These are phyloP conservation scores for Tylopilus subfusipes DNA, from an alignment of 768 basidiomycete species.

Conservation along the genomic window DNA sequence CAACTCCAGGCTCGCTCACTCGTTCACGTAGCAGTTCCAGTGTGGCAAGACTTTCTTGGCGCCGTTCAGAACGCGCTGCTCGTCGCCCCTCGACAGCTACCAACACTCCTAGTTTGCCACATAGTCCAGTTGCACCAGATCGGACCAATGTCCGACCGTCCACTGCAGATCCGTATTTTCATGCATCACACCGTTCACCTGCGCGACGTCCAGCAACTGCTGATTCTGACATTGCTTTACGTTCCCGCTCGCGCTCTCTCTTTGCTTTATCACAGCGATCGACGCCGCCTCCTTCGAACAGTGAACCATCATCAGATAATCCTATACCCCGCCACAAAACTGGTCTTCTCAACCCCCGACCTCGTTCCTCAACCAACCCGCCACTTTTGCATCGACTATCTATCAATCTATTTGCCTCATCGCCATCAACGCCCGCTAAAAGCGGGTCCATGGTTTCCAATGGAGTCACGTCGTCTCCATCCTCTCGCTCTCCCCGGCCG, in stretches of 20 bases:
- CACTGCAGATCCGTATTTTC: slow-evolving; percentile 15
- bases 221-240: slow-evolving; percentile 34
- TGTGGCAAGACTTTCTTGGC: slow-evolving; percentile 39
- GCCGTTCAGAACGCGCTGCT: slow-evolving; percentile 38
- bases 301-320: slow-evolving; percentile 1
- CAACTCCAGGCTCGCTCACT: slow-evolving; percentile 13
- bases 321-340: slow-evolving; percentile 14
- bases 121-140: slow-evolving; percentile 1
- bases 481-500: slow-evolving; percentile 41
- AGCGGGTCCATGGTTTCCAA: slow-evolving; percentile 7
- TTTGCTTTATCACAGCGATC: slow-evolving; percentile 27
- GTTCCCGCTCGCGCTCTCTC: slow-evolving; percentile 31
- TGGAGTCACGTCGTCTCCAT: slow-evolving; percentile 20
- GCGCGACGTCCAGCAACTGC: slow-evolving; percentile 42
- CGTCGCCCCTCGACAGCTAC: slow-evolving; percentile 10
- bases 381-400: slow-evolving; percentile 69
- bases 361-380: slow-evolving; percentile 59
- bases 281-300: slow-evolving; percentile 11
- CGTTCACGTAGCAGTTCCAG: slow-evolving; percentile 20
- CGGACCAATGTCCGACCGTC: slow-evolving; percentile 13
- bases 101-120: slow-evolving; percentile 13
- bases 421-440: slow-evolving; percentile 34
- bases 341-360: slow-evolving; percentile 38
- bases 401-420: slow-evolving; percentile 55
- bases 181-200: slow-evolving; percentile 15